phyloP scores from a whole-genome alignment of 805 yeast genomes.

The Pichia kluyveri region DNA sequence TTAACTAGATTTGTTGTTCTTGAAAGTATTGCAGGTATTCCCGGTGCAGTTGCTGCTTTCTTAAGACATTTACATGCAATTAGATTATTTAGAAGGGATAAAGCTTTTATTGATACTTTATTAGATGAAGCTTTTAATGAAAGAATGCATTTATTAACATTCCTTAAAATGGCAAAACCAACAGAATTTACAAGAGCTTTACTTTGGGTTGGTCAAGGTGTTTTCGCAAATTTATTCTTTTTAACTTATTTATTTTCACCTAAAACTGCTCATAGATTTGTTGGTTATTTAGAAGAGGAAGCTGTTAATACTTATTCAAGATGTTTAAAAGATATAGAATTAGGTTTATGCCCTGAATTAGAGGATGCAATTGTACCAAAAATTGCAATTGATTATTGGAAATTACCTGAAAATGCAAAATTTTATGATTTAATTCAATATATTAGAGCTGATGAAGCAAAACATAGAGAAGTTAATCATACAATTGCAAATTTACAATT shows the following conservation, averaged over 20 bases:
- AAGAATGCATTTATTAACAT: constrained; percentile 67
- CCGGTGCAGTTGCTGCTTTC: constrained; percentile 70
- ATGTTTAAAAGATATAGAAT: constrained; percentile 43
- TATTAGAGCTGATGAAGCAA: constrained; percentile 70
- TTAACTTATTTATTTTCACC: constrained; percentile 50
- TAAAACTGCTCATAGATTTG: constrained; percentile 62
- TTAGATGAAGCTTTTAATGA: constrained; percentile 73
- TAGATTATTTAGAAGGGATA: constrained; percentile 53
- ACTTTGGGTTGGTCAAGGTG: constrained; percentile 59
- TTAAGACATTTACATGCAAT: constrained; percentile 59
- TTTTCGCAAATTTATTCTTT: constrained; percentile 60
- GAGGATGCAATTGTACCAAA: constrained; percentile 39
- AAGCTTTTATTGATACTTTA: constrained; percentile 68
- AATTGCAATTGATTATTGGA: constrained; percentile 59
- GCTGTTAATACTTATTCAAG: constrained; percentile 64
- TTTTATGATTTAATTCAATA: constrained; percentile 52
- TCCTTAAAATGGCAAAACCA: constrained; percentile 56
- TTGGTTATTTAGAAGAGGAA: constrained; percentile 71
- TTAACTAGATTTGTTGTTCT: constrained; percentile 51
- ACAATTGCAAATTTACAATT: constrained; percentile 54
- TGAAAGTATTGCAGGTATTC: constrained; percentile 73
- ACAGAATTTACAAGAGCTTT: constrained; percentile 45
- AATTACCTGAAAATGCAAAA: constrained; percentile 39
- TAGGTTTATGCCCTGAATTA: constrained; percentile 41
- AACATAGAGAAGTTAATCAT: constrained; percentile 73